A percentile compares a stretch with the other conserved stretches of the same genome.
Evolutionary conservation across 257 asterid species (phyloP).

Genomic region (Solanum sparsipilum): DNA sequence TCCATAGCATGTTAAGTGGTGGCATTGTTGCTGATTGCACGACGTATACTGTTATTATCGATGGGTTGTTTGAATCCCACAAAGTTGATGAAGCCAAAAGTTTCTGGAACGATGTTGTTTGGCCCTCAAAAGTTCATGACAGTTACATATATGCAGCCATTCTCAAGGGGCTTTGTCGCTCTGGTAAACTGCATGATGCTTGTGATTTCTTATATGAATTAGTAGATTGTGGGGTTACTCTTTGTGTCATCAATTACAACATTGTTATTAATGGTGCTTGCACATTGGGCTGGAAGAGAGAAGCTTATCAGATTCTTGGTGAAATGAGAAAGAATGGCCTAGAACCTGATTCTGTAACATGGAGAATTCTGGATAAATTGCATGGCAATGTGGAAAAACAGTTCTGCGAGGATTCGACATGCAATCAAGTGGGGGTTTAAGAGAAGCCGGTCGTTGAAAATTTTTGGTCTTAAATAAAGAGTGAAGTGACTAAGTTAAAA

Average conservation of each 20-base stretch:
- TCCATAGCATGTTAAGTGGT: slow-evolving; percentile 24
- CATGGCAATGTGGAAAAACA: slow-evolving; percentile 14
- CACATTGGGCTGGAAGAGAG: slow-evolving; percentile 57
- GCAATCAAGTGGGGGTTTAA: neutral
- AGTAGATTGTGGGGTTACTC: slow-evolving; percentile 55
- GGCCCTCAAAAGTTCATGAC: slow-evolving; percentile 76
- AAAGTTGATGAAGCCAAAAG: slow-evolving; percentile 53
- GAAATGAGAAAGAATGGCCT: slow-evolving; percentile 81
- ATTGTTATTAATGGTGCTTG: slow-evolving; percentile 60
- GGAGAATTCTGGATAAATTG: slow-evolving; percentile 78
- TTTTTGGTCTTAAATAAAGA: neutral
- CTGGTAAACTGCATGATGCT: slow-evolving; percentile 50
- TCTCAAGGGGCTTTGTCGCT: slow-evolving; percentile 59
- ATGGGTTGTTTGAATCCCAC: slow-evolving; percentile 39
- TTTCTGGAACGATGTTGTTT: slow-evolving; percentile 52
- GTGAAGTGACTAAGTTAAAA: neutral
- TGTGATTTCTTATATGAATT: slow-evolving; percentile 64
- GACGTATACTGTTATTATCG: slow-evolving; percentile 51
- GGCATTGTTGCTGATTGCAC: slow-evolving; percentile 47
- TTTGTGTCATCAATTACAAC: slow-evolving; percentile 57
- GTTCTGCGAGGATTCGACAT: neutral
- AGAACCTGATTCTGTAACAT: slow-evolving; percentile 65
- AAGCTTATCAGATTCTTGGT: slow-evolving; percentile 64
- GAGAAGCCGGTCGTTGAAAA: neutral
- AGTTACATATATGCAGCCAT: slow-evolving; percentile 57